A percentile compares a stretch with the other conserved stretches of the same genome.
Conservation (phyloP, 2,329 filamentous ascomycete genomes). For the Monilinia fructicola region DNA sequence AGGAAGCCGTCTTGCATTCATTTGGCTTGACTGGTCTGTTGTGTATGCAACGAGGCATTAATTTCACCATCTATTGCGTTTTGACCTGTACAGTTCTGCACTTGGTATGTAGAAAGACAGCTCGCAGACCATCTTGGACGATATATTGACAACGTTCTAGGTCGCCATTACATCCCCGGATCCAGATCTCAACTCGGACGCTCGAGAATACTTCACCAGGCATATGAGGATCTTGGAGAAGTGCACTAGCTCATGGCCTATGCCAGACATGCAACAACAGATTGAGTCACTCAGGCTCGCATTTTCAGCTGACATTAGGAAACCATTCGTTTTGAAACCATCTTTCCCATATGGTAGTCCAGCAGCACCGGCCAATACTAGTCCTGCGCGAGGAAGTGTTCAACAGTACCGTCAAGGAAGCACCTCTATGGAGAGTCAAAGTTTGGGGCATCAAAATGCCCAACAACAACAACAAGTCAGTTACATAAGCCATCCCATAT, state of each 20-base stretch:
- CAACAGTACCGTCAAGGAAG: constrained; percentile 37
- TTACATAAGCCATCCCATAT: constrained; percentile 70
- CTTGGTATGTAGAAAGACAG: constrained; percentile 62
- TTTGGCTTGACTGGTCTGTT: constrained; percentile 79
- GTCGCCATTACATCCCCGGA: constrained; percentile 92
- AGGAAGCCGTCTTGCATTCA: constrained; percentile 75
- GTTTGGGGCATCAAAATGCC: constrained; percentile 52
- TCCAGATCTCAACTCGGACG: constrained; percentile 79
- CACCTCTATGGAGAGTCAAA: constrained; percentile 43
- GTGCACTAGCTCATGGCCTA: constrained; percentile 78
- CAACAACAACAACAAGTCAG: constrained; percentile 58
- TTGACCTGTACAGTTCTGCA: constrained; percentile 92
- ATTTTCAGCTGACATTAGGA: constrained; percentile 81
- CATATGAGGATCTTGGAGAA: constrained; percentile 93
- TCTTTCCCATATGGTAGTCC: constrained; percentile 87
- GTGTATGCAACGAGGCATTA: constrained; percentile 92
- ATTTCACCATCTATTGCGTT: constrained; percentile 91
- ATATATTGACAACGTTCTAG: constrained; percentile 47
- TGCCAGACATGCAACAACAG: constrained; percentile 86
- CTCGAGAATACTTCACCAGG: constrained; percentile 83
- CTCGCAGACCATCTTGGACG: constrained; percentile 19
- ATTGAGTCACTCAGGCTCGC: constrained; percentile 86
- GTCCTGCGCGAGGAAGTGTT: constrained; percentile 30
- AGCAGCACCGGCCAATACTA: constrained; percentile 32
- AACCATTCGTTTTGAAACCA: constrained; percentile 85